phyloP scores from a whole-genome alignment of 148 eudicot species.

The Rhododendron henanense region DNA sequence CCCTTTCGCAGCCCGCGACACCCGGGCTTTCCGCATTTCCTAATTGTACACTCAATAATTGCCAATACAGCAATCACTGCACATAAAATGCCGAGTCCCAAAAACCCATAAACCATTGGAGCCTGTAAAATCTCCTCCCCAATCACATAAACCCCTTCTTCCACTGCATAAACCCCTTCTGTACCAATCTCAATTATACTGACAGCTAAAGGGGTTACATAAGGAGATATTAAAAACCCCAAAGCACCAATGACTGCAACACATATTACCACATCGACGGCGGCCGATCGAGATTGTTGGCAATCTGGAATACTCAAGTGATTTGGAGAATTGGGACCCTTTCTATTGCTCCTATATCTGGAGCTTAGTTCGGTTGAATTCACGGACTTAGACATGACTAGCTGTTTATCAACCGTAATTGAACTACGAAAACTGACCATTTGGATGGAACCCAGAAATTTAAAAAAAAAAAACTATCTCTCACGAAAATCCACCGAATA shows the following conservation, averaged over 20 bases:
- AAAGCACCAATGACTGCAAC: slow-evolving; percentile 70
- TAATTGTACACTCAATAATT: slow-evolving; percentile 44
- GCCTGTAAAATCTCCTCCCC: slow-evolving; percentile 56
- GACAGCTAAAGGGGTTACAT: slow-evolving; percentile 27
- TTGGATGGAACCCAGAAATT: slow-evolving; percentile 15
- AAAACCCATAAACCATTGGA: slow-evolving; percentile 65
- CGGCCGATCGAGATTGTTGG: slow-evolving; percentile 52
- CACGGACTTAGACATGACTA: slow-evolving; percentile 54
- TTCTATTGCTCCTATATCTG: slow-evolving; percentile 48
- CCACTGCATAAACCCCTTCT: slow-evolving; percentile 28
- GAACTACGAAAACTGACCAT: slow-evolving; percentile 42
- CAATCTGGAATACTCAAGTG: slow-evolving; percentile 43
- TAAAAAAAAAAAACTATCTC: not conserved
- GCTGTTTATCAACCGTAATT: slow-evolving; percentile 41
- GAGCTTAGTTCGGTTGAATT: slow-evolving; percentile 34
- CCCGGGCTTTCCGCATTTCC: slow-evolving; percentile 58
- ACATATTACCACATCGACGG: slow-evolving; percentile 60
- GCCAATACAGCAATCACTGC: slow-evolving; percentile 55
- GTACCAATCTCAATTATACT: slow-evolving; percentile 28
- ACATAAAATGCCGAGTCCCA: slow-evolving; percentile 63
- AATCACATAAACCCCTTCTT: slow-evolving; percentile 33
- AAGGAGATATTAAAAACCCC: slow-evolving; percentile 69
- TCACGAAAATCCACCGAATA: not conserved
- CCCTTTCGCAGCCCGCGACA: slow-evolving; percentile 73
- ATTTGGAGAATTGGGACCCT: slow-evolving; percentile 29